phyloP scores from a whole-genome alignment of 1,284 basidiomycete genomes.

The Calocybe gambosa region DNA sequence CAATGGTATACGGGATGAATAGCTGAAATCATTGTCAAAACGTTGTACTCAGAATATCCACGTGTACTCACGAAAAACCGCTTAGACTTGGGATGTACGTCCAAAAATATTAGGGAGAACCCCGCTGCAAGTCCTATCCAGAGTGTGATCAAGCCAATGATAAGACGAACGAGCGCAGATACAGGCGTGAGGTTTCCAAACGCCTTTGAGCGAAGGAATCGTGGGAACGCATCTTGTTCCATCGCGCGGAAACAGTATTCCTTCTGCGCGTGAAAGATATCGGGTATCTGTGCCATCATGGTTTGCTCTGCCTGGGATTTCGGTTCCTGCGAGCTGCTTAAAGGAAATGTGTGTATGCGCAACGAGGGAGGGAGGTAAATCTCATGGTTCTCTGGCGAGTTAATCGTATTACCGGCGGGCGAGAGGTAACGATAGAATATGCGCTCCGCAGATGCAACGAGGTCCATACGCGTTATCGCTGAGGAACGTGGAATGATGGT shows the following conservation, averaged over 20 bases:
- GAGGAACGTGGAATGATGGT: conserved; percentile 86
- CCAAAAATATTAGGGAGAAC: conserved; percentile 91
- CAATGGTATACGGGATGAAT: conserved; percentile 91
- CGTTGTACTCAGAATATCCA: conserved; percentile 1
- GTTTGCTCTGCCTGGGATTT: conserved; percentile 64
- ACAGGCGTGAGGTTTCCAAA: conserved; percentile 96
- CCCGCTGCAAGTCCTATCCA: conserved; percentile 90
- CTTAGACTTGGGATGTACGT: conserved; percentile 83
- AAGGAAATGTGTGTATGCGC: conserved; percentile 74
- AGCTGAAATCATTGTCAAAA: conserved; percentile 46
- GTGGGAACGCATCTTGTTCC: conserved; percentile 96
- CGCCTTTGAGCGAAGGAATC: conserved; percentile 93
- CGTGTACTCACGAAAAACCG: conserved; percentile 82
- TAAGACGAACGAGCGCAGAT: conserved; percentile 78
- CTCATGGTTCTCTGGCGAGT: conserved; percentile 74
- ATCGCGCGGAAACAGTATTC: conserved; percentile 96
- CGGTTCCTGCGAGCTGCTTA: conserved; percentile 66
- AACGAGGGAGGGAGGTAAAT: conserved; percentile 90
- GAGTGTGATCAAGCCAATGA: conserved; percentile 79
- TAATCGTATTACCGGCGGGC: conserved; percentile 58
- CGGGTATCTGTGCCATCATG: conserved; percentile 86
- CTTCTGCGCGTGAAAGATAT: conserved; percentile 97
- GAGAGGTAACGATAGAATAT: conserved; percentile 93
- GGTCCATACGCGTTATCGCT: conserved; percentile 85
- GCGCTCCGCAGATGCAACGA: conserved; percentile 90